Evolutionary conservation across 352 stramenopile species (phyloP), one percentile per base, ranked within the genome.

Genomic region (Saprolegnia diclina): DNA sequence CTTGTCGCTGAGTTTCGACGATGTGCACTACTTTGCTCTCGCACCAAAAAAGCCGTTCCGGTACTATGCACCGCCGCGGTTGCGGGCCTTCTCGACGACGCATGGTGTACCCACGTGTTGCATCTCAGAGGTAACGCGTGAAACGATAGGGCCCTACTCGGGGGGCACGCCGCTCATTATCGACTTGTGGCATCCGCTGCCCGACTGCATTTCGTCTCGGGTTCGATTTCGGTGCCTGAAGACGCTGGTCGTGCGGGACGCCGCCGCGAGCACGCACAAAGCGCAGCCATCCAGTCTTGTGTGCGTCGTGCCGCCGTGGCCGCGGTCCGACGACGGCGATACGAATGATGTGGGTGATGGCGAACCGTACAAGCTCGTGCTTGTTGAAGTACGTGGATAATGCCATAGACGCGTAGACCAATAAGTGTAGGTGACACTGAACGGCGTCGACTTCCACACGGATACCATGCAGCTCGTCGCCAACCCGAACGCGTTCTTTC

Each of bases 401-500:
- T n/a, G 35, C 59, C 13, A 57, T 57, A 18, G 13, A 18, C 16
- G 50, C 24, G 48, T 7, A 22, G 46, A 6, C 46, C 9, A n/a
- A n/a, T n/a, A n/a, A n/a, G n/a, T n/a, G n/a, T 48, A 69, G 63
- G n/a, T 69, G 11, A 69, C 63, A 5, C 53, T 69, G 16, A 69
- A 69, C 26, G 63, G 63, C 13, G 45, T 57, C 21, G 63, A 69
- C 45, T 69, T 53, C 21, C 11, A 37, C 19, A 69, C 16, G 29
- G 63, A 69, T 32, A 21, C 18, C 18, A 46, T 10, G n/a, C 42
- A 53, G 14, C 61, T 69, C 35, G 19, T 22, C n/a, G 32, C 53
- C 14, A 62, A 21, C 38, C 16, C 7, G 5, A 29, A 69, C 37
- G 11, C 32, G 53, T 29, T 38, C 22, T 69, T 69, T 62, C 11